These are phyloP conservation scores for Collybia sordida DNA, from an alignment of 768 basidiomycete genomes.

Conservation along the genomic window DNA sequence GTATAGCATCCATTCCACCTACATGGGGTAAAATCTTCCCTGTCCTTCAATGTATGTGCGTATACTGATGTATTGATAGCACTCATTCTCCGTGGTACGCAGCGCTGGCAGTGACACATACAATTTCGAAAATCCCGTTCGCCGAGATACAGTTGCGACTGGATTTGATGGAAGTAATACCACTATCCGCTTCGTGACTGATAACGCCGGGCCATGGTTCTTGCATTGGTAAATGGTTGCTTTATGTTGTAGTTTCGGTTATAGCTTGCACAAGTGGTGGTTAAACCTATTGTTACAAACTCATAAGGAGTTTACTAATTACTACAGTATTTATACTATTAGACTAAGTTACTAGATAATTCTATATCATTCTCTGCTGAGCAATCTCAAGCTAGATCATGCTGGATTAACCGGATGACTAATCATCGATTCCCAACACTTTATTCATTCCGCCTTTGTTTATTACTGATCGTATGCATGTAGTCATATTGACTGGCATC, in stretches of 20 bases:
- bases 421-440: no score
- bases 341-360: no score
- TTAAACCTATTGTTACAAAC: no score
- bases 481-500: constrained; percentile 13
- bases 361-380: no score
- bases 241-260: no score
- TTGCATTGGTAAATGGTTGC: constrained; percentile 4
- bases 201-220: constrained; percentile 62
- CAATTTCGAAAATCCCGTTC: constrained; percentile 18
- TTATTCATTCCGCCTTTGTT: background rate
- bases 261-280: no score
- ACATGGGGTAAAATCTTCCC: constrained; percentile 24
- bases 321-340: no score
- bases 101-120: constrained; percentile 26
- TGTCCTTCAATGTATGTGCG: background rate
- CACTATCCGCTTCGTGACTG: constrained; percentile 58
- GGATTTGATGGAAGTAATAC: constrained; percentile 32
- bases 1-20: constrained; percentile 28
- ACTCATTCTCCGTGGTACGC: constrained; percentile 37
- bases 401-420: no score
- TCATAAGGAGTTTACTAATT: no score
- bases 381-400: no score
- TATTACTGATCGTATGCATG: background rate
- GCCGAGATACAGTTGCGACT: constrained; percentile 35
- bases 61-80: constrained; percentile 16